phyloP scores from a whole-genome alignment of 2,329 filamentous ascomycete genomes.

The Dactylellina haptotyla region DNA sequence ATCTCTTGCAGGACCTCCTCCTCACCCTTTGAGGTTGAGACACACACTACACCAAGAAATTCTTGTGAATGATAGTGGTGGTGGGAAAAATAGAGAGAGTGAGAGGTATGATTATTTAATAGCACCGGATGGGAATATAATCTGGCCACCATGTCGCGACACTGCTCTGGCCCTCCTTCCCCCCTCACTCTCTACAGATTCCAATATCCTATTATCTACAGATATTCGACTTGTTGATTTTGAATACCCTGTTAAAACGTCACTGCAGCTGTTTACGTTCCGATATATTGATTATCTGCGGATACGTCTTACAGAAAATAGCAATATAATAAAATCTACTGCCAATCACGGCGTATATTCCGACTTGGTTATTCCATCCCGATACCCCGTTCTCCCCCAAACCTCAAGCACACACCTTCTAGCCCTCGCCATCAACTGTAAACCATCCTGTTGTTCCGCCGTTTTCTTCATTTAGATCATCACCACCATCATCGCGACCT shows the following conservation, averaged over 20 bases:
- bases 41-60: slow-evolving; percentile 38
- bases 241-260: neutral
- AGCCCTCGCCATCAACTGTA: neutral
- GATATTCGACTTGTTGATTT: neutral
- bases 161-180: slow-evolving; percentile 20
- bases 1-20: slow-evolving; percentile 45
- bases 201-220: too few relatives aligned
- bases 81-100: slow-evolving; percentile 4
- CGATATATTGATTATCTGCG: too few relatives aligned
- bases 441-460: neutral
- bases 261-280: too few relatives aligned
- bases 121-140: slow-evolving; percentile 36
- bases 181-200: slow-evolving; percentile 4
- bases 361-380: neutral
- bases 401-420: neutral
- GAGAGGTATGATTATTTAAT: neutral
- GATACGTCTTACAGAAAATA: too few relatives aligned
- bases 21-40: slow-evolving; percentile 27
- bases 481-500: neutral
- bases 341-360: too few relatives aligned
- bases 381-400: neutral
- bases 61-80: slow-evolving; percentile 20
- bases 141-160: slow-evolving; percentile 52
- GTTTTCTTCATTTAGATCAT: neutral
- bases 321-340: too few relatives aligned